Base-by-base conservation (phyloP, 371 early-diverging fungal species). In the Gilbertella persicaria region DNA sequence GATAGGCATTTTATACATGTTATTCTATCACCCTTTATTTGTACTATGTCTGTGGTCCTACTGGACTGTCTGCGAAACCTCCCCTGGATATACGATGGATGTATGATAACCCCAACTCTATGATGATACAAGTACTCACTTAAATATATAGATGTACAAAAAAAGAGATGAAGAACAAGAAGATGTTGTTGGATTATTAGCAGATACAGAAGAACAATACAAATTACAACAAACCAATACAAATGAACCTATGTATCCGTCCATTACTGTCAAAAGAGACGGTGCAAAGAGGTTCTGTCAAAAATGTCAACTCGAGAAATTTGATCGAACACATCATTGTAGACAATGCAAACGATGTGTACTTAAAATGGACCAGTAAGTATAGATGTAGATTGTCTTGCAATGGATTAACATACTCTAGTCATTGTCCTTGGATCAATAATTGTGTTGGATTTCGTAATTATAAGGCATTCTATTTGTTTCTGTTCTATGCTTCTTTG, bases 391-490 rank as follows among this genome's bases (percentile, higher is more conserved):
- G 0, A 14, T 14, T 35, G 26, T 17, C 20, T 1, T 38, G 35
- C 2, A 23, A 26, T 3, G 10, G n/a, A 5, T 36, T 2, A 23
- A 6, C 25, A 41, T 29, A 13, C 5, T 10, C 19, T 53, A 79
- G 82, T 44, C 85, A 85, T 53, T 87, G 88, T 60, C 79, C 82
- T 21, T 82, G 80, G 87, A 58, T 89, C 17, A 86, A 86, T 55
- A 83, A 82, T 48, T 89, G 89, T 55, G 83, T 91, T 6, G 91
- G 91, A 1, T 85, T 74, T 55, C 47, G 57, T 29, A 91, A 89
- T 52, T 77, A 84, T 57, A 89, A 87, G 62, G 75, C 66, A 55
- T 91, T 91, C 67, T 82, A 80, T 46, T 61, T 84, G 9, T 89
- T 87, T 57, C 42, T 89, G 19, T 36, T 77, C 0, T 86, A 85